Percentiles rank a stretch among this genome's conserved stretches.
phyloP scores from a whole-genome alignment of 2,329 filamentous ascomycete genomes.

The Ilyonectria mors-panacis region DNA sequence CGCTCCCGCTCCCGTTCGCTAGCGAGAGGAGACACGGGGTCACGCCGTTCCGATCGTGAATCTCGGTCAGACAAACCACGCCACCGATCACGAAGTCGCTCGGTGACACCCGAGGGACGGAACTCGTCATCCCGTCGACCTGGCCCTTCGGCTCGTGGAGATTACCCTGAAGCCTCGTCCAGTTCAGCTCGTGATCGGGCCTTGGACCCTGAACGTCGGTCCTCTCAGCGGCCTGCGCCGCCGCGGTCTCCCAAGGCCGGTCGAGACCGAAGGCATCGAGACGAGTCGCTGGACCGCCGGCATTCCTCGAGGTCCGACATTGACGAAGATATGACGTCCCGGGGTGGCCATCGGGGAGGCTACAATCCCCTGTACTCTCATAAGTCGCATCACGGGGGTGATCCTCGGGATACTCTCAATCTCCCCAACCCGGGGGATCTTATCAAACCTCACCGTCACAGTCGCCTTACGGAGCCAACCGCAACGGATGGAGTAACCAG shows the following conservation, averaged over 20 bases:
- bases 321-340: slow-evolving; percentile 65
- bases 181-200: slow-evolving; percentile 32
- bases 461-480: slow-evolving; percentile 58
- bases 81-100: slow-evolving; percentile 46
- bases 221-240: slow-evolving; percentile 41
- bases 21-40: slow-evolving; percentile 43
- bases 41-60: slow-evolving; percentile 46
- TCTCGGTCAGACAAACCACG: slow-evolving; percentile 36
- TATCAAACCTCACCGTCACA: slow-evolving; percentile 63
- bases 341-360: slow-evolving; percentile 60
- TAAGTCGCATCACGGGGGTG: slow-evolving; percentile 56
- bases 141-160: slow-evolving; percentile 44
- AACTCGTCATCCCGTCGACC: slow-evolving; percentile 39
- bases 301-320: slow-evolving; percentile 65
- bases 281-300: slow-evolving; percentile 48
- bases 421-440: slow-evolving; percentile 60
- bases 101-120: slow-evolving; percentile 40
- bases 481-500: slow-evolving; percentile 57
- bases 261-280: slow-evolving; percentile 49
- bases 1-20: slow-evolving; percentile 48
- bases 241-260: slow-evolving; percentile 48
- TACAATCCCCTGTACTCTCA: slow-evolving; percentile 57
- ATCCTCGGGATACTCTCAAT: slow-evolving; percentile 57
- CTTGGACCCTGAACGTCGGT: slow-evolving; percentile 40
- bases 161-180: slow-evolving; percentile 37